Evolutionary conservation across 495 filamentous ascomycete species (phyloP).

Genomic region (Parathielavia hyrcaniae): DNA sequence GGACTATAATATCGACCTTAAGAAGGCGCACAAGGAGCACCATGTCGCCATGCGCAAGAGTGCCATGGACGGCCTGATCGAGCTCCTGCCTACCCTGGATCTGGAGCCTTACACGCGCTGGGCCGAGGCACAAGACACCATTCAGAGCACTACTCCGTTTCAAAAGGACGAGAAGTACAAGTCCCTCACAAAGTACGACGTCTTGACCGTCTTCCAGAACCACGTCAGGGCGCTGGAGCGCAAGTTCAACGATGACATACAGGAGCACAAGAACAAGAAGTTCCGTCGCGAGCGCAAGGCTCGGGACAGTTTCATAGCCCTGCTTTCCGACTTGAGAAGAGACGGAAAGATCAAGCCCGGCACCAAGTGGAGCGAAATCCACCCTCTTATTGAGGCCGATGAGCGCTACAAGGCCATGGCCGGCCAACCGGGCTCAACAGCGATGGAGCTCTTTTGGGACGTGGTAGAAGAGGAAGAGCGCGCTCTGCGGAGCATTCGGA

Average conservation of each 20-base stretch:
- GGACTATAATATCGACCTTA: conserved; percentile 82
- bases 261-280: conserved; percentile 75
- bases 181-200: conserved; percentile 76
- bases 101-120: conserved; percentile 93
- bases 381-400: conserved; percentile 72
- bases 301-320: conserved; percentile 67
- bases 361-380: conserved; percentile 80
- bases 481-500: conserved; percentile 69
- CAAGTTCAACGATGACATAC: conserved; percentile 78
- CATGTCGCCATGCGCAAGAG: conserved; percentile 67
- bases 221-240: conserved; percentile 90
- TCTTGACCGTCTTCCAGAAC: conserved; percentile 88
- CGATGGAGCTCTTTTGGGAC: conserved; percentile 97
- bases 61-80: conserved; percentile 77
- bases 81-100: conserved; percentile 73
- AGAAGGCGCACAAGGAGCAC: conserved; percentile 66
- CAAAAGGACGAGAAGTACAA: conserved; percentile 84
- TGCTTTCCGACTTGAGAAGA: conserved; percentile 66
- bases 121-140: conserved; percentile 78
- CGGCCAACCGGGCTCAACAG: conserved; percentile 78
- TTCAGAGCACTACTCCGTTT: conserved; percentile 73
- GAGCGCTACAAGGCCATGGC: conserved; percentile 78
- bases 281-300: conserved; percentile 75
- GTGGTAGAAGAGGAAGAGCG: conserved; percentile 89
- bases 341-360: conserved; percentile 84